These are phyloP conservation scores for Madurella mycetomatis DNA, from an alignment of 2,329 filamentous ascomycete genomes.

Conservation along the genomic window DNA sequence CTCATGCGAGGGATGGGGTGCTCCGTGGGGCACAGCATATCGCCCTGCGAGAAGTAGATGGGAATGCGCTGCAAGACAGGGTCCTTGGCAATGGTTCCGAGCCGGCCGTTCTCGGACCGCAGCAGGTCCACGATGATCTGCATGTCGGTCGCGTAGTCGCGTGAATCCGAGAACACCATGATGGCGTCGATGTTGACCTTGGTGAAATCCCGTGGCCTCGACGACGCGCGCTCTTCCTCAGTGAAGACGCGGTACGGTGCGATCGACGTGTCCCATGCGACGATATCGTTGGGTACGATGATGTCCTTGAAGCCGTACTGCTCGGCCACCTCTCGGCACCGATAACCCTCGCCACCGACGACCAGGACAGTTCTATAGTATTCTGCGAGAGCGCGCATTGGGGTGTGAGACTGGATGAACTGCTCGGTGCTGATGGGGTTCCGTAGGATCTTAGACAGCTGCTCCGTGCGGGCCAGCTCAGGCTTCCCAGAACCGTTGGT, in stretches of 20 bases:
- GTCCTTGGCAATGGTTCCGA: conserved; percentile 62
- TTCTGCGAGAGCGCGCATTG: conserved; percentile 70
- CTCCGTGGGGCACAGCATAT: conserved; percentile 55
- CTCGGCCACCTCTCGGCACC: conserved; percentile 68
- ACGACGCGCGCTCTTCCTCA: conserved; percentile 61
- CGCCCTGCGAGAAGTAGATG: conserved; percentile 59
- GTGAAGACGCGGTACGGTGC: conserved; percentile 67
- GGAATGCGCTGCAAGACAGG: conserved; percentile 63
- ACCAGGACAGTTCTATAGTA: conserved; percentile 75
- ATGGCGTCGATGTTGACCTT: conserved; percentile 70
- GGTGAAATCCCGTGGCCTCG: conserved; percentile 66
- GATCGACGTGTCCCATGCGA: conserved; percentile 64
- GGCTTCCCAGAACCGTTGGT: conserved; percentile 73
- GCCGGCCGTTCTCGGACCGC: conserved; percentile 61
- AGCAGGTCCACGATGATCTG: conserved; percentile 73
- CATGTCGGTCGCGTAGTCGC: conserved; percentile 71
- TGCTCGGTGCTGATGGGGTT: conserved; percentile 64
- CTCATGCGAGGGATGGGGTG: conserved; percentile 66
- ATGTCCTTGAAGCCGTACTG: conserved; percentile 71
- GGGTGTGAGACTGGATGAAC: conserved; percentile 74
- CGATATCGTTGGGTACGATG: conserved; percentile 68
- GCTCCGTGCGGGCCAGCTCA: conserved; percentile 59
- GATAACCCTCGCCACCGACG: conserved; percentile 70
- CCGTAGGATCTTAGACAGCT: conserved; percentile 62
- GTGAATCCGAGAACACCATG: conserved; percentile 69